A percentile compares a stretch with the other conserved stretches of the same genome.
Evolutionary conservation across 2,329 filamentous ascomycete species (phyloP).

Genomic region (Cordyceps militaris): DNA sequence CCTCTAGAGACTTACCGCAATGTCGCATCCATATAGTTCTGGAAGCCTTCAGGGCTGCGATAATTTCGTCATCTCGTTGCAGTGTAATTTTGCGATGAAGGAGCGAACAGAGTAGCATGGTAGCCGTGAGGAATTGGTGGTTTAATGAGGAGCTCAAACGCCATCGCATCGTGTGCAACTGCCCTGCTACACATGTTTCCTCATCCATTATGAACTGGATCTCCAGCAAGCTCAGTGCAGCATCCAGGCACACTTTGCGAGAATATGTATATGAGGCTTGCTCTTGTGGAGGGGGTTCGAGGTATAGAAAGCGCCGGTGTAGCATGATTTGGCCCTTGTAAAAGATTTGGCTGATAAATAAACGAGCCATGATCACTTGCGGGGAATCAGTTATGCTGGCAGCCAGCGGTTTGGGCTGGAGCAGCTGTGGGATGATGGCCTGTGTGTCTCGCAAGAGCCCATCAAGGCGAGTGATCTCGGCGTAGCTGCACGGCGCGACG

Average conservation of each 20-base stretch:
- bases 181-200: background rate
- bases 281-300: background rate
- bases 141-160: constrained; percentile 18
- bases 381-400: background rate
- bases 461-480: background rate
- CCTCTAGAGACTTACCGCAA: too few relatives aligned
- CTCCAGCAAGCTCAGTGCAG: background rate
- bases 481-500: background rate
- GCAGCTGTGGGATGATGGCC: background rate
- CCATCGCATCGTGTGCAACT: background rate
- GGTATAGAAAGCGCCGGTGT: background rate
- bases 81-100: too few relatives aligned
- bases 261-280: too few relatives aligned
- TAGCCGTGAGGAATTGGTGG: constrained; percentile 21
- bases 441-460: background rate
- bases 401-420: background rate
- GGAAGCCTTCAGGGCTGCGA: too few relatives aligned
- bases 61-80: too few relatives aligned
- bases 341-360: background rate
- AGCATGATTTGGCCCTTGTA: background rate
- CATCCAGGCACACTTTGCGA: background rate
- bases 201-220: background rate
- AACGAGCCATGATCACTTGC: background rate
- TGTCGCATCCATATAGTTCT: too few relatives aligned
- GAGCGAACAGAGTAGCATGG: constrained; percentile 9